phyloP scores from a whole-genome alignment of 495 filamentous ascomycete species.

The Melanomma pulvis-pyrius region DNA sequence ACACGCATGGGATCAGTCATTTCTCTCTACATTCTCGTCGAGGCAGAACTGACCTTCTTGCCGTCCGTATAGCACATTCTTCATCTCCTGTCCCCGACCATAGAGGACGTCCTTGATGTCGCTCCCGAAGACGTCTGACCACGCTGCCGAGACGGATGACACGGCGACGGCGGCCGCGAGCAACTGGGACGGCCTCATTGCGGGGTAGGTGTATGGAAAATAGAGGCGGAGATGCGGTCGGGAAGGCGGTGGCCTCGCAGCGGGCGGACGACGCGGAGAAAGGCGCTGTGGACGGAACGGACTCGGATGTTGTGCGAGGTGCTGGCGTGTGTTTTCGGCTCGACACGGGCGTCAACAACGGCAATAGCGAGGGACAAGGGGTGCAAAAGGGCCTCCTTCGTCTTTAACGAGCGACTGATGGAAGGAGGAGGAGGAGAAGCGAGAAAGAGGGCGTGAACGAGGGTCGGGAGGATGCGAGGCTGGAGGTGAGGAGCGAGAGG shows the following conservation, averaged over 20 bases:
- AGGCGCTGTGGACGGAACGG: neutral
- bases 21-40: neutral
- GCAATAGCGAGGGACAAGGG: neutral
- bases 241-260: neutral
- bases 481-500: constrained; percentile 8
- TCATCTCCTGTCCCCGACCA: constrained; percentile 28
- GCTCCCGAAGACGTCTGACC: constrained; percentile 14
- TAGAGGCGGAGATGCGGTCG: neutral
- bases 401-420: constrained; percentile 34
- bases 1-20: neutral
- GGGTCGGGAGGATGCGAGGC: neutral
- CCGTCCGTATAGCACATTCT: constrained; percentile 34
- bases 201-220: neutral
- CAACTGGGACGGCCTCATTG: constrained; percentile 44
- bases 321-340: neutral
- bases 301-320: constrained; percentile 1
- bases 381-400: constrained; percentile 1
- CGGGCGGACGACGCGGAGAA: constrained; percentile 1
- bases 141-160: constrained; percentile 41
- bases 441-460: neutral
- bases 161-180: constrained; percentile 41
- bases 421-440: constrained; percentile 21
- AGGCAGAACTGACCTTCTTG: constrained; percentile 23
- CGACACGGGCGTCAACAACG: constrained; percentile 11
- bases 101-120: constrained; percentile 32